Percentiles rank a stretch among this genome's conserved stretches.
phyloP scores from a whole-genome alignment of 768 basidiomycete species.

The Suillus subaureus region DNA sequence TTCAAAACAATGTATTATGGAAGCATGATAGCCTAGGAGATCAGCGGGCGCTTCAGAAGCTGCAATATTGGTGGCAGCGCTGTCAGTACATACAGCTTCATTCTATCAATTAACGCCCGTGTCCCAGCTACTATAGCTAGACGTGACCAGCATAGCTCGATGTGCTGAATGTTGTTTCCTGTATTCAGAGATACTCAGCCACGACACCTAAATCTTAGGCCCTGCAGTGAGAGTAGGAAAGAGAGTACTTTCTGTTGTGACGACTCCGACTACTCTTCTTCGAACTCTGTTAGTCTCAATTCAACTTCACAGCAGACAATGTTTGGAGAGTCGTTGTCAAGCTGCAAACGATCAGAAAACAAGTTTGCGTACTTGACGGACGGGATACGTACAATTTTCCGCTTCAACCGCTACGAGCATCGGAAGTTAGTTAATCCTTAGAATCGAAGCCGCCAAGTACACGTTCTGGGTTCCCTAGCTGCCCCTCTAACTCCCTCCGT shows the following conservation, averaged over 20 bases:
- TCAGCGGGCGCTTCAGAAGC: neutral
- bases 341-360: neutral
- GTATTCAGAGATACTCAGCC: neutral
- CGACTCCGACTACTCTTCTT: neutral
- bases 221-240: neutral
- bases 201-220: neutral
- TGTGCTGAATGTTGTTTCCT: neutral
- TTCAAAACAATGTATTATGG: constrained; percentile 1
- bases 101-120: neutral
- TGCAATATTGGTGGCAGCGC: neutral
- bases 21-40: neutral
- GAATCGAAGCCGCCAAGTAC: too few species aligned
- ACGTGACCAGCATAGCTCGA: neutral
- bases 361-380: neutral
- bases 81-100: neutral
- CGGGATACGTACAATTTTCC: neutral
- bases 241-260: neutral
- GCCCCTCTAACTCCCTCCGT: too few species aligned
- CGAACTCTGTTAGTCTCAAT: neutral
- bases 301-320: too few species aligned
- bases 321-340: neutral
- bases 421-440: neutral
- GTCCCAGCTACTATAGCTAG: neutral
- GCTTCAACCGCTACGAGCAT: neutral
- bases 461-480: too few species aligned